Evolutionary conservation across 2,329 filamentous ascomycete genomes (phyloP), one percentile per base, ranked within the genome.

Genomic region (Boeremia exigua): DNA sequence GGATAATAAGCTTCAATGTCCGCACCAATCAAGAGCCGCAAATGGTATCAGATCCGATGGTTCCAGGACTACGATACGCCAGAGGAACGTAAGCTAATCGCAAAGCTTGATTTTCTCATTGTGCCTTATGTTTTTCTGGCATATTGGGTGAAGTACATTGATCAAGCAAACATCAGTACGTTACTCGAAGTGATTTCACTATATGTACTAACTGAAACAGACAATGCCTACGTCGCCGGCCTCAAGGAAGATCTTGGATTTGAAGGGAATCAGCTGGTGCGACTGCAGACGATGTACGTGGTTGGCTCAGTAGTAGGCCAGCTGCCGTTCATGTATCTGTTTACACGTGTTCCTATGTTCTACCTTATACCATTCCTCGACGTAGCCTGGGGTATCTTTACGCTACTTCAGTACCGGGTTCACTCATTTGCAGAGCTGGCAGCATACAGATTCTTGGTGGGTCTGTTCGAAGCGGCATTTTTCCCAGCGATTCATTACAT

Each of bases 151-250:
- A 58, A 63, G 39, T 83, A 84, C 55, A 78, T 86, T 8, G 82
- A 84, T 58, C 81, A 84, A 59, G 73, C 79, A 3, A 84, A 84
- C 50, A 76, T 84, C 45, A 84, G 81, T 84, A 59, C 45, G 75
- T 59, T 14, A 32, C 10, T 6, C 8, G 39, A 19, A 37, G 6
- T 2, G 14, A 23, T 6, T 29, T 29, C 2, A 2, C 15, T 14
- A 3, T 27, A 14, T 2, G 25, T 4, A 30, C n/a, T 55, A 17
- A 49, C 29, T 28, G 6, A 7, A n/a, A 2, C 38, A 82, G 80
- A 82, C 58, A 84, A 84, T 75, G 82, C 82, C 1, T 84, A 84
- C 48, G 82, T 84, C 14, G 79, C 80, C 0, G 82, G 82, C 0
- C 70, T 85, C 33, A 81, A 82, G 42, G 81, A 84, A 48, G 81